Base-by-base conservation (phyloP, 139 green algal genomes). In the Chlorella vulgaris region DNA sequence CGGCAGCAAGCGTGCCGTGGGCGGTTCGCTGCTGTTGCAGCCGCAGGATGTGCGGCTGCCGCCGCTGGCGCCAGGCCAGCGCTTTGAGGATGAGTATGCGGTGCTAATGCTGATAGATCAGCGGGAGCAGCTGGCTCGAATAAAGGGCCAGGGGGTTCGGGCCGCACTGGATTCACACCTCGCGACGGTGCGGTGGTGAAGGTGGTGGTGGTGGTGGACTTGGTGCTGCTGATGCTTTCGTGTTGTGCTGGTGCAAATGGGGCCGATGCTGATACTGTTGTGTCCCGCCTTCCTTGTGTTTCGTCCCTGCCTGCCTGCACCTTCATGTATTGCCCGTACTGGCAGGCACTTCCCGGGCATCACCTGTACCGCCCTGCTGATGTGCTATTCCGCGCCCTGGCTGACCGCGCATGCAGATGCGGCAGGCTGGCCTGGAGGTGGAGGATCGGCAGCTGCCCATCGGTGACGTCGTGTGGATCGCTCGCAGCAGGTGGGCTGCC, bases 61-160 rank as follows among this genome's bases (percentile, higher is more conserved):
- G 7, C 91, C 91, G 24, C 42, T 95, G 61, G 38, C 69, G 0
- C 75, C 87, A 7, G 89, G 88, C 15, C 24, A 33, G 29, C 36
- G 62, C 5, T 95, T 95, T 63, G 63, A 42, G 1, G 73, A 89
- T 2, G 82, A 81, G 55, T 94, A 94, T 35, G 79, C 93, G 50
- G 77, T 95, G 38, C 79, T 94, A 38, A 43, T 95, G 75, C 29
- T 94, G 31, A 18, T 95, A 33, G 91, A 95, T 60, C 29, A 76
- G 3, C 82, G 91, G 31, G 91, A 95, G 91, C 87, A 81, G 40
- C 91, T 91, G 47, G 33, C 4, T 4, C 74, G 81, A 4, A 47
- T 0, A 35, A 33, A 31, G 6, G 28, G 31, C 28, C 55, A 61
- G 24, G 36, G 53, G 38, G 21, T n/a, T 22, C 10, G 10, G 0